phyloP scores from a whole-genome alignment of 2,329 filamentous ascomycete species.

The Dryadomyces quercus-mongolicae region DNA sequence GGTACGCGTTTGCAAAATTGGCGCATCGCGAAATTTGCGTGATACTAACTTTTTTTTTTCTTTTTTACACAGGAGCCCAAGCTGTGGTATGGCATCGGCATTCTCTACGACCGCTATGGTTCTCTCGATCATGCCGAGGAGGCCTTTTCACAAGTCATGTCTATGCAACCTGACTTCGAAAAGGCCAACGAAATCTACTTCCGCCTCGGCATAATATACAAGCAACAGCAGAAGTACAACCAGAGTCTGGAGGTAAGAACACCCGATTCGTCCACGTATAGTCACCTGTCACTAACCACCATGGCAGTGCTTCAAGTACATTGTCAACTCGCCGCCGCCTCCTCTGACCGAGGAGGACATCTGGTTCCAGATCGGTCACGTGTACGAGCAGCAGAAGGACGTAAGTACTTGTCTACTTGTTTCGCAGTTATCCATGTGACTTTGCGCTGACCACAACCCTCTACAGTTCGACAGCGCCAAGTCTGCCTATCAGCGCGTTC shows the following conservation, averaged over 20 bases:
- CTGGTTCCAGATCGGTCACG: constrained; percentile 98
- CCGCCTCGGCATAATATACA: constrained; percentile 97
- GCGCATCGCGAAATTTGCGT: no score
- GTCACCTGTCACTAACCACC: constrained; percentile 13
- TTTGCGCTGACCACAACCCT: constrained; percentile 9
- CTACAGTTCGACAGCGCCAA: constrained; percentile 83
- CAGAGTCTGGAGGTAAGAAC: constrained; percentile 75
- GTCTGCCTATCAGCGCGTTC: constrained; percentile 78
- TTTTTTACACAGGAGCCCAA: constrained; percentile 57
- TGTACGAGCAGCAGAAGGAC: constrained; percentile 98
- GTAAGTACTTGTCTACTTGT: constrained; percentile 50
- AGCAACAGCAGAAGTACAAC: constrained; percentile 88
- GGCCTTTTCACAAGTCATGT: constrained; percentile 97
- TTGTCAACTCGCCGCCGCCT: constrained; percentile 81
- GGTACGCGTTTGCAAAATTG: constrained; percentile 29
- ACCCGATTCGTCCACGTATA: background rate
- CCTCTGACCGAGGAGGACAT: constrained; percentile 96
- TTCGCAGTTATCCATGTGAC: no score
- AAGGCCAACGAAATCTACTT: constrained; percentile 99
- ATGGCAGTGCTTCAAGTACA: constrained; percentile 88
- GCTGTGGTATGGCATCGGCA: constrained; percentile 97
- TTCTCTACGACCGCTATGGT: constrained; percentile 91
- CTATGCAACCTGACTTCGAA: constrained; percentile 93
- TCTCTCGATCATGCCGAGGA: constrained; percentile 96
- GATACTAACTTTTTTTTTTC: no score